phyloP scores from a whole-genome alignment of 116 monocot genomes.

The Cymodocea nodosa region DNA sequence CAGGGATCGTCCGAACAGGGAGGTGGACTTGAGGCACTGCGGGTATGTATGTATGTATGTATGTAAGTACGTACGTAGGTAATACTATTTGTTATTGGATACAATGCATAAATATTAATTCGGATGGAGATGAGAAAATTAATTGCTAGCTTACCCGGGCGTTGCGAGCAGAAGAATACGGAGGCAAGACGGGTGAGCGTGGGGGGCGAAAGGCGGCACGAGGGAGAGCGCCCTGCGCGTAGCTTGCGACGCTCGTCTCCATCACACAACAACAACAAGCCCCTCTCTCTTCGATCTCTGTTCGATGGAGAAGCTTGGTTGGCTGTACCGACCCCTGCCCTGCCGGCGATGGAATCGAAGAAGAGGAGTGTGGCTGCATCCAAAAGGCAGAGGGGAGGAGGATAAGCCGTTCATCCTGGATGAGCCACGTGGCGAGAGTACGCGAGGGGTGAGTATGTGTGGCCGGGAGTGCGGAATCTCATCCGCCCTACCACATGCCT shows the following conservation, averaged over 20 bases:
- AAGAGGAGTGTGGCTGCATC: too few species aligned
- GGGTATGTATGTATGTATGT: too few species aligned
- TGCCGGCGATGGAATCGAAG: too few species aligned
- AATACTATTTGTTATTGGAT: too few species aligned
- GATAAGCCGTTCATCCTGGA: background rate
- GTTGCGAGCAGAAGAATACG: background rate
- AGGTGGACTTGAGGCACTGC: slow-evolving; percentile 45
- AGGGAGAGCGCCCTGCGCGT: slow-evolving; percentile 33
- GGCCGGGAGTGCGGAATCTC: too few species aligned
- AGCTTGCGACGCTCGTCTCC: slow-evolving; percentile 77
- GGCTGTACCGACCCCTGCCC: too few species aligned
- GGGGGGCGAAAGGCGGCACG: slow-evolving; percentile 13
- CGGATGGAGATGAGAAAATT: too few species aligned
- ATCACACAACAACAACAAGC: slow-evolving; percentile 4
- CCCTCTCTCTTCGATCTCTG: background rate
- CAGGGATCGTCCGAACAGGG: slow-evolving; percentile 60
- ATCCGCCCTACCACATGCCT: too few species aligned
- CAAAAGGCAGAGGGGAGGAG: too few species aligned
- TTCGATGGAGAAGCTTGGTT: too few species aligned
- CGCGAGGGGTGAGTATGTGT: background rate
- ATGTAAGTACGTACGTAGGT: too few species aligned
- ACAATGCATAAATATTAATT: too few species aligned
- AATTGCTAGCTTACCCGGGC: background rate
- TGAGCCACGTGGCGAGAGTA: background rate
- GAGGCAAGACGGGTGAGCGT: background rate